Percentiles rank a stretch among this genome's conserved stretches.
These are phyloP conservation scores for Talaromyces islandicus DNA, from an alignment of 2,329 filamentous ascomycete genomes.

Conservation along the genomic window DNA sequence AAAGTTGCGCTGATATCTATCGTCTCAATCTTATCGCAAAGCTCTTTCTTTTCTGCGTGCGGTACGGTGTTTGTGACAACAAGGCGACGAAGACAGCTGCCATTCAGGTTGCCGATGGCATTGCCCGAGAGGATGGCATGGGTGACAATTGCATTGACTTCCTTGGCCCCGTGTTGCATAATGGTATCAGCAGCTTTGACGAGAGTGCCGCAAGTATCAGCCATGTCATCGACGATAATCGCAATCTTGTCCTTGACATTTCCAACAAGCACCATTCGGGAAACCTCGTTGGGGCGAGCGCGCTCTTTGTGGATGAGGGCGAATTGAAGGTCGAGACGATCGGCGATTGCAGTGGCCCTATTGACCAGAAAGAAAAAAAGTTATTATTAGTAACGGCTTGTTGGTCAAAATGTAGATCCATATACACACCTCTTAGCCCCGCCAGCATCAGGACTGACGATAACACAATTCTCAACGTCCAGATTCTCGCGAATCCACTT, in stretches of 20 bases:
- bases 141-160: conserved; percentile 91
- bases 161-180: conserved; percentile 75
- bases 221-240: conserved; percentile 97
- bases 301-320: conserved; percentile 97
- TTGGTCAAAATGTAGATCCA: background rate
- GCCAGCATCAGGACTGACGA: conserved; percentile 90
- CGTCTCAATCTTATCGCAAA: conserved; percentile 74
- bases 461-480: conserved; percentile 74
- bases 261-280: conserved; percentile 91
- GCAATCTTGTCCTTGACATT: conserved; percentile 86
- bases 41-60: conserved; percentile 70
- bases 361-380: background rate
- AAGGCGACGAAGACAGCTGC: conserved; percentile 65
- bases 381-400: background rate
- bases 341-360: conserved; percentile 84
- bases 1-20: conserved; percentile 84
- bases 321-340: conserved; percentile 83
- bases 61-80: conserved; percentile 90
- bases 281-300: conserved; percentile 83
- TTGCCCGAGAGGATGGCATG: conserved; percentile 87
- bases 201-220: conserved; percentile 85
- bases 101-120: conserved; percentile 78
- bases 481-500: conserved; percentile 89
- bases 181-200: conserved; percentile 86
- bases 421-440: conserved; percentile 71